A percentile compares a stretch with the other conserved stretches of the same genome.
phyloP scores from a whole-genome alignment of 768 basidiomycete genomes.

The Coprinopsis cinerea region DNA sequence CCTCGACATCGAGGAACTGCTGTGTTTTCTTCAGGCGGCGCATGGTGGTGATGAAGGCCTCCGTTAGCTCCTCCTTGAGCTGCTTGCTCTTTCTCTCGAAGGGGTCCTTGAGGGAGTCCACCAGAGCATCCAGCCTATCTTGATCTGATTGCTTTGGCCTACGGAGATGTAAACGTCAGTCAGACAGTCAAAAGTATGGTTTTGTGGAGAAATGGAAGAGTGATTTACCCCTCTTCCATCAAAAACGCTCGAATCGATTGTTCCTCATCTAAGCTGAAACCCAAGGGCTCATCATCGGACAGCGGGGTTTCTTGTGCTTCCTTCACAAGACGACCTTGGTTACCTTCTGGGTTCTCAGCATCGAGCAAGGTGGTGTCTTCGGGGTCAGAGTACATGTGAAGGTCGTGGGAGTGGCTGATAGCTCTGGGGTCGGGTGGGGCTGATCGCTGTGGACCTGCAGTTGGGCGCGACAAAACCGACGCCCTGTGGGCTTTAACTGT shows the following conservation, averaged over 20 bases:
- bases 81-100: constrained; percentile 33
- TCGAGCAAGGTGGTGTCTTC: not conserved
- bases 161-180: not conserved
- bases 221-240: constrained; percentile 35
- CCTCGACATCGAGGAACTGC: constrained; percentile 29
- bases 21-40: constrained; percentile 41
- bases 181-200: too few species aligned
- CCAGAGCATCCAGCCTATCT: constrained; percentile 29
- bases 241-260: constrained; percentile 45
- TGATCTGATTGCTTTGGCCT: constrained; percentile 25
- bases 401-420: constrained; percentile 7
- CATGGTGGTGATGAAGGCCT: constrained; percentile 39
- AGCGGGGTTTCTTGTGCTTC: constrained; percentile 14
- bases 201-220: constrained; percentile 9
- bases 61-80: constrained; percentile 35
- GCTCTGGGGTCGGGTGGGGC: not conserved
- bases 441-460: not conserved
- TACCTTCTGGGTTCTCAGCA: constrained; percentile 6
- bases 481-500: not conserved
- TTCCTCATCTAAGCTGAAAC: constrained; percentile 48
- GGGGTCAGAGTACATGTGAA: not conserved
- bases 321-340: constrained; percentile 13
- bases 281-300: constrained; percentile 24
- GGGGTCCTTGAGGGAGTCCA: constrained; percentile 35
- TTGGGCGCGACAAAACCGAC: not conserved